Evolutionary conservation across 768 basidiomycete genomes (phyloP).

Genomic region (Ramaria sp.): DNA sequence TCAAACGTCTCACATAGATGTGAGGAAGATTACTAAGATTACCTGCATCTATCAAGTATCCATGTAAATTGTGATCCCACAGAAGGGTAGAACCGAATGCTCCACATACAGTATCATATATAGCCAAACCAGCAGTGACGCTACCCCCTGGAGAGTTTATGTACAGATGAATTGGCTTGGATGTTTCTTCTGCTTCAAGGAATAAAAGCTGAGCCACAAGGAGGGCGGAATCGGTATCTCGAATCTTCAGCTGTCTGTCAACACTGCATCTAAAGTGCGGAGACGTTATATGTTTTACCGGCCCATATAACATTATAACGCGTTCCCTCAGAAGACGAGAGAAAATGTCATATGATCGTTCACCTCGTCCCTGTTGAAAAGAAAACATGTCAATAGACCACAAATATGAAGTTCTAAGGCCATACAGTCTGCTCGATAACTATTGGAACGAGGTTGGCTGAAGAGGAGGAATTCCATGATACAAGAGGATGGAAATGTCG

Average conservation of each 20-base stretch:
- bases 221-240: slow-evolving; percentile 80
- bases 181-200: slow-evolving; percentile 90
- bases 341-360: slow-evolving; percentile 92
- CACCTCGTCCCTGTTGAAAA: slow-evolving; percentile 56
- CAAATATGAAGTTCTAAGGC: slow-evolving; percentile 11
- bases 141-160: slow-evolving; percentile 96
- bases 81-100: background rate
- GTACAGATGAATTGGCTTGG: slow-evolving; percentile 91
- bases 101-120: slow-evolving; percentile 83
- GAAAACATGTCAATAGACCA: slow-evolving; percentile 3
- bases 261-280: background rate
- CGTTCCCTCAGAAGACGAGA: slow-evolving; percentile 86
- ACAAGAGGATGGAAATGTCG: slow-evolving; percentile 41
- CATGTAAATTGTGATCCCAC: background rate
- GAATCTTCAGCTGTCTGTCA: slow-evolving; percentile 44
- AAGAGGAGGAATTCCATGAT: slow-evolving; percentile 28
- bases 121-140: slow-evolving; percentile 91
- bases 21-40: slow-evolving; percentile 15
- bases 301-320: slow-evolving; percentile 91
- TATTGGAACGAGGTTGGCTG: slow-evolving; percentile 72
- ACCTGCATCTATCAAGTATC: slow-evolving; percentile 56
- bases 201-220: slow-evolving; percentile 89
- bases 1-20: background rate
- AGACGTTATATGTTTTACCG: slow-evolving; percentile 33
- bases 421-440: slow-evolving; percentile 89